Evolutionary conservation across 306 rosid genomes (phyloP), one percentile per base, ranked within the genome.

Genomic region (Medicago truncatula): DNA sequence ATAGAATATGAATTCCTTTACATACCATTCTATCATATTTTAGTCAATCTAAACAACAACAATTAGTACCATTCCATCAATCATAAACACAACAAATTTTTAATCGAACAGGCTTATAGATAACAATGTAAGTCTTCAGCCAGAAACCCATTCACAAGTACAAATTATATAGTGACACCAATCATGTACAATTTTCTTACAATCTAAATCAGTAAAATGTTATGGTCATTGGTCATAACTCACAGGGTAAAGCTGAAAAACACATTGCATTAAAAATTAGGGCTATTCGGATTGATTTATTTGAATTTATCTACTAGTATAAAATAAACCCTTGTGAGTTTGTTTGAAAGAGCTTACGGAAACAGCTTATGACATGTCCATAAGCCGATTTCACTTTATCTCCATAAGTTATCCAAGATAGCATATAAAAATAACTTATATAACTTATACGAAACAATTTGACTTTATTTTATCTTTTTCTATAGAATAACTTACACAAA

Each of bases 61-160:
- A 50, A 70, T 16, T 16, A n/a, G 41, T 50, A 31, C 34, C 44
- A 49, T 52, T 50, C 75, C 20, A 44, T 46, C 12, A 49, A 28
- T 9, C n/a, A 18, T 6, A 70, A 70, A 50, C 58, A 67, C 58
- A 23, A 13, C 73, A 15, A 49, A 15, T 4, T 2, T 47, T 47
- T 31, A 14, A 28, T 9, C 44, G 28, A 49, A 69, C 28, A 9
- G 10, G 46, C 25, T 67, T 43, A 41, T 67, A 15, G 20, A 62
- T 31, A 59, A 59, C 40, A 66, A 43, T 12, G 71, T 8, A 28
- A 49, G 74, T 28, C 74, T 70, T 50, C 47, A 16, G 6, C 31
- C 10, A 52, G 28, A 70, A 70, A 50, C 75, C 3, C 47, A 31
- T 70, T 31, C 23, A 50, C 75, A n/a, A 70, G 61, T 50, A 70